Percentiles rank a stretch among this genome's conserved stretches.
These are phyloP conservation scores for Suillus alpinus DNA, from an alignment of 768 basidiomycete genomes.

Conservation along the genomic window DNA sequence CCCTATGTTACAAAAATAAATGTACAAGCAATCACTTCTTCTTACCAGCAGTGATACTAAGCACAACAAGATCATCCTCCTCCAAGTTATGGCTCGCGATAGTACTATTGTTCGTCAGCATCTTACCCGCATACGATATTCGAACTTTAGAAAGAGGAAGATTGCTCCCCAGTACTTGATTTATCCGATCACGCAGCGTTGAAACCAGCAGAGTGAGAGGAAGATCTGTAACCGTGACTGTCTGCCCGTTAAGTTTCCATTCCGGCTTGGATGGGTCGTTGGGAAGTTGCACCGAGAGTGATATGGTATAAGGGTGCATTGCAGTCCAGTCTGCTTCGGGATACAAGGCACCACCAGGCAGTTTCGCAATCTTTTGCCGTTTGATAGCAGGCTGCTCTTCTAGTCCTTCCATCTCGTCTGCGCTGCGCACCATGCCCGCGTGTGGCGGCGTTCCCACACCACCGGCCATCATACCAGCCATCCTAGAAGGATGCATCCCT, in stretches of 20 bases:
- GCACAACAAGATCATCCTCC: slow-evolving; percentile 80
- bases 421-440: slow-evolving; percentile 71
- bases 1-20: background rate
- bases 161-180: slow-evolving; percentile 73
- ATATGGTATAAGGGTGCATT: slow-evolving; percentile 91
- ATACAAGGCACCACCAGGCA: slow-evolving; percentile 81
- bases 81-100: slow-evolving; percentile 88
- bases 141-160: slow-evolving; percentile 79
- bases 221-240: slow-evolving; percentile 76
- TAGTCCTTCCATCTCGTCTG: slow-evolving; percentile 77
- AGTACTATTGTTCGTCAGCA: slow-evolving; percentile 82
- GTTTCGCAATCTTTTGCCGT: slow-evolving; percentile 80
- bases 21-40: slow-evolving; percentile 50
- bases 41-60: slow-evolving; percentile 74
- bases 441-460: slow-evolving; percentile 43
- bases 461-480: slow-evolving; percentile 58
- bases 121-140: slow-evolving; percentile 76
- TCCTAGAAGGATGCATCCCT: slow-evolving; percentile 67
- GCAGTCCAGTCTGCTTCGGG: slow-evolving; percentile 87
- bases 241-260: slow-evolving; percentile 86
- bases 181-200: slow-evolving; percentile 85
- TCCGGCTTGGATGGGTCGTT: slow-evolving; percentile 80
- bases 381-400: slow-evolving; percentile 82
- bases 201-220: slow-evolving; percentile 84
- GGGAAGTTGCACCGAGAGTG: slow-evolving; percentile 81